Conservation (phyloP, 2,329 filamentous ascomycete genomes). For the Chrysoporthe puriensis region DNA sequence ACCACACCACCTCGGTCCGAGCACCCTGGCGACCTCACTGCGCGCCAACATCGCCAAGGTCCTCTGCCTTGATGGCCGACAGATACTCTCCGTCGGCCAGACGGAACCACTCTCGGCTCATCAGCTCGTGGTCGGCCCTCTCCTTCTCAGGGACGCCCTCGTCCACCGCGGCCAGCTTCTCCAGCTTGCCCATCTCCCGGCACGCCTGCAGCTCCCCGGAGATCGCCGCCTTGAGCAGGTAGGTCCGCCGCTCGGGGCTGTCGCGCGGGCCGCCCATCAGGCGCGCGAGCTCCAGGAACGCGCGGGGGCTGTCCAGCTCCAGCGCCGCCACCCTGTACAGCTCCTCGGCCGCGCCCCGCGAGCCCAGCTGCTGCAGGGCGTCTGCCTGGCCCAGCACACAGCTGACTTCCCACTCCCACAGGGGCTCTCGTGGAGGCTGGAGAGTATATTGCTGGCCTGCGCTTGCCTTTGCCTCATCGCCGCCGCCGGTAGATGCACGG, state of each 20-base stretch:
- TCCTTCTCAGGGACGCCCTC: slow-evolving; percentile 24
- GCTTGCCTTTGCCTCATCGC: slow-evolving; percentile 21
- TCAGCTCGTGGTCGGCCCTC: slow-evolving; percentile 30
- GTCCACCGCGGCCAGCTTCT: slow-evolving; percentile 27
- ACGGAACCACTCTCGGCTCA: slow-evolving; percentile 36
- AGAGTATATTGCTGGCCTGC: not conserved
- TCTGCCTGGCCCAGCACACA: slow-evolving; percentile 38
- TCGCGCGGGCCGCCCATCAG: slow-evolving; percentile 31
- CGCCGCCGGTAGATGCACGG: not conserved
- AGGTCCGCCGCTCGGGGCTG: slow-evolving; percentile 33
- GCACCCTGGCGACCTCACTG: not conserved
- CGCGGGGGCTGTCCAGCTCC: slow-evolving; percentile 38
- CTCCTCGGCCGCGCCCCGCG: slow-evolving; percentile 30
- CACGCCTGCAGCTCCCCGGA: slow-evolving; percentile 36
- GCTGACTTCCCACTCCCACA: slow-evolving; percentile 42
- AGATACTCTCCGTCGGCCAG: slow-evolving; percentile 22
- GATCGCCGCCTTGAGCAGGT: slow-evolving; percentile 40
- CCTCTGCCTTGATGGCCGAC: slow-evolving; percentile 13
- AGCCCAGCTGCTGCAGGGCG: slow-evolving; percentile 31
- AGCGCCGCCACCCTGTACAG: slow-evolving; percentile 36
- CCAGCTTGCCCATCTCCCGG: slow-evolving; percentile 33
- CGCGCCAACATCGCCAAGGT: not conserved
- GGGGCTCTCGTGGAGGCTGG: slow-evolving; percentile 22
- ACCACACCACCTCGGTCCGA: not conserved
- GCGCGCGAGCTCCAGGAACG: slow-evolving; percentile 35